These are phyloP conservation scores for Xylaria sp. DNA, from an alignment of 2,329 filamentous ascomycete genomes.

Conservation along the genomic window DNA sequence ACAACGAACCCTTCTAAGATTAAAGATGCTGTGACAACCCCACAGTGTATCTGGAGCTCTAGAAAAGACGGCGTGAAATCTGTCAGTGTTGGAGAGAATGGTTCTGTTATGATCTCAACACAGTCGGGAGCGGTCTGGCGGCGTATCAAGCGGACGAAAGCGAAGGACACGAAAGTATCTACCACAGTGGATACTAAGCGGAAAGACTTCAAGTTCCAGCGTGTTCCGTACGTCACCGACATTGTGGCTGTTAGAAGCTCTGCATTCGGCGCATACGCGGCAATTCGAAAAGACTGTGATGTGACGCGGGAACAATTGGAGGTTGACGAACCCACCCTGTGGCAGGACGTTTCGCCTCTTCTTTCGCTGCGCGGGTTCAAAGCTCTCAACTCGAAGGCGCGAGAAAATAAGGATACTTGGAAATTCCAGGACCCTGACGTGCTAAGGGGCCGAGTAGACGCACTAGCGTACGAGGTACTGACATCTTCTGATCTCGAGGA, in stretches of 20 bases:
- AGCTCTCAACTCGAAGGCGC: constrained; percentile 42
- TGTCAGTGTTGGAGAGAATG: constrained; percentile 87
- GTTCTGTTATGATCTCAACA: constrained; percentile 92
- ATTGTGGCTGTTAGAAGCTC: constrained; percentile 85
- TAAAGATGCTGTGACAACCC: constrained; percentile 75
- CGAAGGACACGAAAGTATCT: constrained; percentile 62
- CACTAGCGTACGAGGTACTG: constrained; percentile 56
- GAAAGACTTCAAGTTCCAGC: constrained; percentile 94
- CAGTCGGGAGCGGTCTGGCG: constrained; percentile 92
- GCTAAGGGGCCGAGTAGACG: constrained; percentile 57
- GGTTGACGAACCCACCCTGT: constrained; percentile 68
- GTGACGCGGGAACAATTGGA: constrained; percentile 73
- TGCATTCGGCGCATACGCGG: constrained; percentile 85
- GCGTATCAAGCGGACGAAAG: constrained; percentile 78
- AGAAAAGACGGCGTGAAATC: constrained; percentile 86
- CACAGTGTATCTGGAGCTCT: constrained; percentile 85
- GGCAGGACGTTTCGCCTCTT: constrained; percentile 72
- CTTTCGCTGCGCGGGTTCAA: constrained; percentile 67
- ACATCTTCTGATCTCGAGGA: constrained; percentile 67
- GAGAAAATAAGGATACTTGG: constrained; percentile 44
- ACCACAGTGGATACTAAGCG: constrained; percentile 57
- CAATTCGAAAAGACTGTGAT: constrained; percentile 81
- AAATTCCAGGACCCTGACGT: constrained; percentile 45
- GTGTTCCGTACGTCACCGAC: constrained; percentile 84
- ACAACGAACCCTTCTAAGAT: constrained; percentile 94